Base-by-base conservation (phyloP, 768 basidiomycete species). In the Guyanaporus albipodus region DNA sequence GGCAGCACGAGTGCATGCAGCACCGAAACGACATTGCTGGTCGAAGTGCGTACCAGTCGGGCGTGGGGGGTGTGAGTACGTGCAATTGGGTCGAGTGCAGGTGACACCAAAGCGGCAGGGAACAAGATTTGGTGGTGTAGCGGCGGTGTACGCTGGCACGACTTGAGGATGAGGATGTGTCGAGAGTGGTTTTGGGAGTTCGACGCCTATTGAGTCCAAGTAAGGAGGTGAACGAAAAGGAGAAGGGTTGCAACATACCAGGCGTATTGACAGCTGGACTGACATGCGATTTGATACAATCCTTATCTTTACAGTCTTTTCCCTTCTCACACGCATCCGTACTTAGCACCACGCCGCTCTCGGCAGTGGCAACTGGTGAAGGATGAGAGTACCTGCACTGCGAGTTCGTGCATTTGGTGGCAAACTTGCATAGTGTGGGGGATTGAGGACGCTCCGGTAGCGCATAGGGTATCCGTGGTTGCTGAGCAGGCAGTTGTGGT, bases 301-400 rank as follows among this genome's bases (percentile, higher is more conserved):
- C 95, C 62, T 89, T 84, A 67, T 99, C 92, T 60, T 87, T 83
- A 68, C 96, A 99, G 37, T 85, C 73, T 62, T 83, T 87, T 15
- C 90, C 90, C 39, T 85, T 81, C 58, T 93, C 89, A 66, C 96
- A 99, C 17, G 91, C 74, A 47, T 98, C 95, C 47, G 89, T 92
- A 57, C 89, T 95, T 46, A 99, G 74, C 2, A 98, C 96, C 52
- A 99, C 78, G 8, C 94, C 96, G 58, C 88, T 93, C 69, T 95
- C 92, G 26, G 87, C 76, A 15, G 95, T 96, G 6, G 96, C 94
- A 4, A 93, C 91, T n/a, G 96, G 96, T 8, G 89, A 92, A 5
- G 96, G 94, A 66, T 99, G 96, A 8, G 91, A 91, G 66, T 82
- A 98, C 15, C 87, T 77, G 66, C 96, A 99, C 37, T 84, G 75